A percentile compares a stretch with the other conserved stretches of the same genome.
phyloP scores from a whole-genome alignment of 1,284 basidiomycete species.

The Ceratobasidium sp. region DNA sequence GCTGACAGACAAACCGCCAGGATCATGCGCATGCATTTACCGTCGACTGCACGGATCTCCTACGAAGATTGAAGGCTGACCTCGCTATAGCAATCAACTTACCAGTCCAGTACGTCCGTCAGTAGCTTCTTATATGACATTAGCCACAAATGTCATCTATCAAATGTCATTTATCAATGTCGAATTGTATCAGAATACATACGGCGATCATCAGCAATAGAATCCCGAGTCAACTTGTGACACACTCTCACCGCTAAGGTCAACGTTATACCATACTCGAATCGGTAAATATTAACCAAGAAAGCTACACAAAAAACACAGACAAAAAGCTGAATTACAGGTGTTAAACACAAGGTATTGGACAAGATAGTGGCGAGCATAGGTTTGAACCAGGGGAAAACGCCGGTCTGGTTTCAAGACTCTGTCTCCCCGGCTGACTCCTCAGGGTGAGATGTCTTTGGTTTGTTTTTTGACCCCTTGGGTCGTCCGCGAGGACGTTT shows the following conservation, averaged over 20 bases:
- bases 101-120: conserved; percentile 17
- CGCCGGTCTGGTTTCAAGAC: background rate
- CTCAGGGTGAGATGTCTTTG: conserved; percentile 40
- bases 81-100: background rate
- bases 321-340: background rate
- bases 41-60: background rate
- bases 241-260: too few relatives aligned
- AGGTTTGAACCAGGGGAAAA: background rate
- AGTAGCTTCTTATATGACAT: background rate
- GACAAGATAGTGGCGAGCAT: background rate
- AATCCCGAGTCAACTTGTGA: background rate
- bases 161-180: too few relatives aligned
- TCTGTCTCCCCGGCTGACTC: conserved; percentile 10
- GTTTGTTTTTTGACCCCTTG: conserved; percentile 61
- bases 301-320: background rate
- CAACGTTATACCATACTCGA: background rate
- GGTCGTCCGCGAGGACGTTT: conserved; percentile 61
- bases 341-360: background rate
- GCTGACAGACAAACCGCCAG: background rate
- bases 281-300: background rate
- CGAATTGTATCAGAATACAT: too few relatives aligned
- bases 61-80: background rate
- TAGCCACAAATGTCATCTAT: conserved; percentile 28
- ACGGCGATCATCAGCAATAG: background rate
- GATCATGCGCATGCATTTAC: background rate